Percentiles rank a stretch among this genome's conserved stretches.
phyloP scores from a whole-genome alignment of 306 rosid species.

The Gastrolobium bilobum region DNA sequence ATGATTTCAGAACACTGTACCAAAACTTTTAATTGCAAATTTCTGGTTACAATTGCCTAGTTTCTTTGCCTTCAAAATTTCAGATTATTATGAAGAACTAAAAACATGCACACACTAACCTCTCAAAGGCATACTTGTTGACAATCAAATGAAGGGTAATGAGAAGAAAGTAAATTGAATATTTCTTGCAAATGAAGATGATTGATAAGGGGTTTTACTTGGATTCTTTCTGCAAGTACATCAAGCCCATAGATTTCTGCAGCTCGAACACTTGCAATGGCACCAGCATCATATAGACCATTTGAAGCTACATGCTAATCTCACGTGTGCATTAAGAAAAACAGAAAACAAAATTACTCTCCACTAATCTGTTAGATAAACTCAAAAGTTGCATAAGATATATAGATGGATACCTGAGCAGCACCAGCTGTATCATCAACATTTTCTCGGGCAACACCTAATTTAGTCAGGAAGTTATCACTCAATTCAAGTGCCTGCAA shows the following conservation, averaged over 20 bases:
- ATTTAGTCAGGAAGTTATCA: conserved; percentile 61
- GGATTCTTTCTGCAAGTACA: conserved; percentile 69
- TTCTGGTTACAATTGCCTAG: conserved; percentile 9
- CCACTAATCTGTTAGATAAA: conserved; percentile 17
- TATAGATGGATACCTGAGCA: conserved; percentile 62
- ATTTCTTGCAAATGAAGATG: conserved; percentile 32
- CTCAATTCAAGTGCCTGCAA: conserved; percentile 74
- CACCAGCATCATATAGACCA: conserved; percentile 62
- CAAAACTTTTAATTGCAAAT: conserved; percentile 7
- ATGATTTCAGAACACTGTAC: neutral
- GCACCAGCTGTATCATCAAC: conserved; percentile 76
- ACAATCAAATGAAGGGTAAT: conserved; percentile 39
- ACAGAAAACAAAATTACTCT: conserved; percentile 29
- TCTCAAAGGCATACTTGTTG: conserved; percentile 5
- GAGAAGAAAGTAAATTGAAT: conserved; percentile 14
- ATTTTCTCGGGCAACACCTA: conserved; percentile 65
- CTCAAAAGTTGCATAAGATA: conserved; percentile 14
- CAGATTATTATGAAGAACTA: neutral
- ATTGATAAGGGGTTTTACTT: conserved; percentile 51
- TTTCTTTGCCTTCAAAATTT: neutral
- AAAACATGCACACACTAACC: conserved; percentile 14
- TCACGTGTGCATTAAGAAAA: conserved; percentile 19
- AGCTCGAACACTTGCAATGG: conserved; percentile 69
- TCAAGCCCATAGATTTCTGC: conserved; percentile 70
- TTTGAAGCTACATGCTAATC: conserved; percentile 61